phyloP scores from a whole-genome alignment of 805 yeast genomes.

The Metschnikowia reukaufii region DNA sequence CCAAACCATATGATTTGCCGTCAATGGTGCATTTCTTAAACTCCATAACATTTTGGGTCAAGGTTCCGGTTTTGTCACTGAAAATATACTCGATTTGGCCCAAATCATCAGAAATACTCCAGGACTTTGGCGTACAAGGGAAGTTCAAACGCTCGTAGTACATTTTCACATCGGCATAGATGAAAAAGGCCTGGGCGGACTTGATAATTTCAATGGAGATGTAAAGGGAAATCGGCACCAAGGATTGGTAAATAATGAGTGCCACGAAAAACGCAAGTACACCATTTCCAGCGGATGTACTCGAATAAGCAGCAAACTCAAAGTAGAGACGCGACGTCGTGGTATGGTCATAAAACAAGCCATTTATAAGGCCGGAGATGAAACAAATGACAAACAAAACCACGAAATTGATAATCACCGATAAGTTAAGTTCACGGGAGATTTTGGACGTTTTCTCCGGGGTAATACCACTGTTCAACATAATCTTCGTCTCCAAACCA shows the following conservation, averaged over 20 bases:
- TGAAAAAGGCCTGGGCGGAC: conserved; percentile 79
- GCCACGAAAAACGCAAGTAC: conserved; percentile 73
- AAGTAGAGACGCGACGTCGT: conserved; percentile 51
- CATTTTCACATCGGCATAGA: conserved; percentile 71
- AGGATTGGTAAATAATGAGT: conserved; percentile 70
- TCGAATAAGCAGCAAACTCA: conserved; percentile 62
- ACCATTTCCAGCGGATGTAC: conserved; percentile 64
- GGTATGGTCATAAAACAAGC: conserved; percentile 51
- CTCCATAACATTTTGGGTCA: conserved; percentile 84
- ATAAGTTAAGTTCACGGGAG: conserved; percentile 63
- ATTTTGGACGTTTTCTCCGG: conserved; percentile 72
- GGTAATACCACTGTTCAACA: conserved; percentile 75
- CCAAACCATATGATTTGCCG: conserved; percentile 72
- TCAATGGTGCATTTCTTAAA: conserved; percentile 77
- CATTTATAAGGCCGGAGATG: conserved; percentile 68
- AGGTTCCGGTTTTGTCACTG: conserved; percentile 82
- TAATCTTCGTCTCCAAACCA: conserved; percentile 72
- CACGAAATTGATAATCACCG: conserved; percentile 62
- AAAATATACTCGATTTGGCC: conserved; percentile 85
- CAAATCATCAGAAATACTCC: conserved; percentile 83
- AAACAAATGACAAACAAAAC: conserved; percentile 65
- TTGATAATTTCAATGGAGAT: conserved; percentile 81
- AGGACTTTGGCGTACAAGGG: conserved; percentile 81
- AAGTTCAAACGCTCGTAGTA: conserved; percentile 68
- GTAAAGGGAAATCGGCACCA: conserved; percentile 81